Conservation (phyloP, 2,329 filamentous ascomycete genomes). For the Fusarium sublunatum region DNA sequence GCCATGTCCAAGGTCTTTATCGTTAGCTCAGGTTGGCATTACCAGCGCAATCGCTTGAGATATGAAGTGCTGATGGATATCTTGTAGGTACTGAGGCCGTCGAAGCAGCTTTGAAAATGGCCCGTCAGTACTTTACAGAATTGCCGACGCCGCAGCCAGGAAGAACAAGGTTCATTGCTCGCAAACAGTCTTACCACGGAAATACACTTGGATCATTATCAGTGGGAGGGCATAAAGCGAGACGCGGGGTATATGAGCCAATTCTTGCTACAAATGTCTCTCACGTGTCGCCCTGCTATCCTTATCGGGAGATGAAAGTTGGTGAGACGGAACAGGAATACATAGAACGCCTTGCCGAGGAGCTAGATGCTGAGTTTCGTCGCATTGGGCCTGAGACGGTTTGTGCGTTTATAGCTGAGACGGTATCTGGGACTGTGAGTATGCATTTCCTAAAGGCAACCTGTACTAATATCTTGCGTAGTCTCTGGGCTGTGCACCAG, state of each 20-base stretch:
- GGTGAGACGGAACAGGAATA: slow-evolving; percentile 45
- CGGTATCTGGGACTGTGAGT: slow-evolving; percentile 37
- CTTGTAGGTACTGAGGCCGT: slow-evolving; percentile 37
- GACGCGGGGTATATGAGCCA: slow-evolving; percentile 44
- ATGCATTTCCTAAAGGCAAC: rapidly evolving
- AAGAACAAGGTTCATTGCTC: slow-evolving; percentile 32
- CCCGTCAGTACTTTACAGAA: slow-evolving; percentile 38
- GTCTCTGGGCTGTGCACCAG: slow-evolving; percentile 34
- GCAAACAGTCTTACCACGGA: slow-evolving; percentile 35
- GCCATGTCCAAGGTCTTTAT: slow-evolving; percentile 33
- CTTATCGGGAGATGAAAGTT: slow-evolving; percentile 38
- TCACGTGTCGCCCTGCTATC: slow-evolving; percentile 45
- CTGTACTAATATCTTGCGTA: not conserved
- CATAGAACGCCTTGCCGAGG: slow-evolving; percentile 21
- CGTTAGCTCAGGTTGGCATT: slow-evolving; percentile 23
- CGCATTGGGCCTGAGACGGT: slow-evolving; percentile 30
- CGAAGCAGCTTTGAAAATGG: slow-evolving; percentile 38
- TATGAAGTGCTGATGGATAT: not conserved
- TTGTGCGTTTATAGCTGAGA: slow-evolving; percentile 40
- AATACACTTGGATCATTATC: slow-evolving; percentile 34
- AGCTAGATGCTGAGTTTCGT: slow-evolving; percentile 34
- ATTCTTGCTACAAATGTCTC: slow-evolving; percentile 43
- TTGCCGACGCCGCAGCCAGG: slow-evolving; percentile 22
- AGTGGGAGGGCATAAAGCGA: slow-evolving; percentile 22
- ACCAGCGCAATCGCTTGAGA: no score